Base-by-base conservation (phyloP, 306 rosid genomes). In the Inga laurina region DNA sequence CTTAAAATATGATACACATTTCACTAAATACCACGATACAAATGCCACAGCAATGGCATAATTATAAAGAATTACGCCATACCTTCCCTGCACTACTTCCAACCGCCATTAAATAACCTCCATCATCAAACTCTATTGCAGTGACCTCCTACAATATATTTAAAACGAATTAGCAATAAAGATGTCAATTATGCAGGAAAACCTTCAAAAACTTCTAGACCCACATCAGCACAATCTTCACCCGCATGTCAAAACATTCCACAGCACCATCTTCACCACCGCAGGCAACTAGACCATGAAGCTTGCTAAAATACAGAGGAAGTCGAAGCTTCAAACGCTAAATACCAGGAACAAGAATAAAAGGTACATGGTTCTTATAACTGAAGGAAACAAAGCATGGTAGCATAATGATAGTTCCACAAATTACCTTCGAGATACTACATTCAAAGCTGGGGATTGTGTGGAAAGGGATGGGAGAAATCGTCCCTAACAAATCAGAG, bases 51-150 rank as follows among this genome's bases (percentile, higher is more conserved):
- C 72, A 74, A 83, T 11, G n/a, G 78, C 49, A 76, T 41, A 35
- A 51, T 10, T 39, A 46, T 43, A 79, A 18, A 34, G 34, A 66
- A 79, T 49, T 79, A 41, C 76, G 84, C 11, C 72, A 35, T 90
- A 95, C 99, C 98, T 96, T 92, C 84, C 99, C 99, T 32, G 88
- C 88, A 86, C 98, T 92, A 86, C 92, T 96, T 86, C 99, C 99
- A 77, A 93, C 98, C 64, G 99, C 99, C 97, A 96, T 86, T 82
- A 72, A 89, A 81, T 90, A 90, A 80, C 92, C 98, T 15, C 91
- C 93, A 78, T 90, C 93, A 66, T 96, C 97, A 87, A 93, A 93
- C 83, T 89, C 93, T 72, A 96, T 79, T 74, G 98, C 94, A 81
- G 98, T 96, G 81, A 93, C 98, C 92, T 90, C 98, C 98, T 96